Evolutionary conservation across 2,329 filamentous ascomycete genomes (phyloP).

Genomic region (Stylonectria norvegica): DNA sequence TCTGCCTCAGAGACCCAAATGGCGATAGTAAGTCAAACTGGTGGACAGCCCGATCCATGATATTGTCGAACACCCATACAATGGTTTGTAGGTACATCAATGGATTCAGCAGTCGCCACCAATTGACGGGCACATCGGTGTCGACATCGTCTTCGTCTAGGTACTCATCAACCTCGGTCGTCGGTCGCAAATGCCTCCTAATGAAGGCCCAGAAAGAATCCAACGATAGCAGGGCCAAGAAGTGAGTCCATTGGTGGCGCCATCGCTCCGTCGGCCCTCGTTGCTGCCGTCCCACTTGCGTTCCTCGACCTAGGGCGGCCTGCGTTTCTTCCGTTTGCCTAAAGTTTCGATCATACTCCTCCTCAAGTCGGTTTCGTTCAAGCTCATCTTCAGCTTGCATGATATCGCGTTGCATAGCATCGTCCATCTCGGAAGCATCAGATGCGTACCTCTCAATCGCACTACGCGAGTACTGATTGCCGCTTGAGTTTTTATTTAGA

Average conservation of each 20-base stretch:
- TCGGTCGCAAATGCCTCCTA: constrained; percentile 1
- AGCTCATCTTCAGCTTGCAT: constrained; percentile 14
- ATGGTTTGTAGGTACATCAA: constrained; percentile 29
- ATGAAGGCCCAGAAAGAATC: too few species aligned
- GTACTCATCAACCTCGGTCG: constrained; percentile 6
- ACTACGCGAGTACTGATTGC: too few species aligned
- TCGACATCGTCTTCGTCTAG: constrained; percentile 9
- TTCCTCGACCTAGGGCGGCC: not conserved
- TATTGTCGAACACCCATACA: constrained; percentile 20
- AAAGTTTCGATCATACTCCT: too few species aligned
- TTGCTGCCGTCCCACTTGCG: not conserved
- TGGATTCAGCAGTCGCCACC: constrained; percentile 30
- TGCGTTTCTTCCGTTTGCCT: not conserved
- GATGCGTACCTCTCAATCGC: constrained; percentile 4
- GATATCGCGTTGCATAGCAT: constrained; percentile 20
- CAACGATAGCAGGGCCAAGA: constrained; percentile 21
- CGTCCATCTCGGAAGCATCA: constrained; percentile 14
- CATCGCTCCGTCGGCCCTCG: constrained; percentile 6
- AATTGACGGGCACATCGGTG: constrained; percentile 13
- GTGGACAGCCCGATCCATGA: constrained; percentile 18
- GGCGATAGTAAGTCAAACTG: constrained; percentile 15
- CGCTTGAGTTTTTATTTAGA: too few species aligned
- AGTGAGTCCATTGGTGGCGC: constrained; percentile 20
- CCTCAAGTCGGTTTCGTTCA: constrained; percentile 12
- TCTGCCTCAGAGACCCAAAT: constrained; percentile 1